Evolutionary conservation across 306 rosid genomes (phyloP), one percentile per base, ranked within the genome.

Genomic region (Cicer arietinum): DNA sequence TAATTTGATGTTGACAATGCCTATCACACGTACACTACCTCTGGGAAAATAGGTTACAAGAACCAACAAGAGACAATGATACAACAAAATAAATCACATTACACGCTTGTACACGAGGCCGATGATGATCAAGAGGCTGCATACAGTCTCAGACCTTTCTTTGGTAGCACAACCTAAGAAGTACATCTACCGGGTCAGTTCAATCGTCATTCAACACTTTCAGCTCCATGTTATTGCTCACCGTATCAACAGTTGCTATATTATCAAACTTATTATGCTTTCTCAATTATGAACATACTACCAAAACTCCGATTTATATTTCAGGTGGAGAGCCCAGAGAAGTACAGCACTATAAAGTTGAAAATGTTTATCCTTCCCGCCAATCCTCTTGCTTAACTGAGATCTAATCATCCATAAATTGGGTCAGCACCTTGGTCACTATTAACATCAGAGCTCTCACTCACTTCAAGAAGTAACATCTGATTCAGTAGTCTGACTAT

Each of bases 41-140:
- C 73, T 56, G 18, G 16, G 25, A 41, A 63, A 61, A 62, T 48
- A 48, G 14, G 80, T 61, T 80, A 80, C 83, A 84, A 18, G 68
- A 64, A 18, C 16, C 74, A 58, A 58, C 3, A 9, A 25, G 44
- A 69, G 81, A 73, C 66, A 69, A 81, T 78, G 69, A 69, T 82
- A 84, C 85, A 84, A 83, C 86, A 80, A 77, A 75, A 69, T 39
- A 7, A 58, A 40, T 71, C 59, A 79, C 17, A 57, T 58, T 67
- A 71, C 81, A 79, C 22, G 71, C 50, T 76, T 60, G 39, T 73
- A 73, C 78, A 73, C 8, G 44, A 73, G 80, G 50, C 74, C 43
- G 54, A 53, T 69, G 79, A 41, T 66, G 77, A 63, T 20, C 71
- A 59, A 17, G 45, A 60, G 43, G 74, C 8, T 1, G 54, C 37